Evolutionary conservation across 2,329 filamentous ascomycete species (phyloP), one percentile per base, ranked within the genome.

Genomic region (Xylariales sp.): DNA sequence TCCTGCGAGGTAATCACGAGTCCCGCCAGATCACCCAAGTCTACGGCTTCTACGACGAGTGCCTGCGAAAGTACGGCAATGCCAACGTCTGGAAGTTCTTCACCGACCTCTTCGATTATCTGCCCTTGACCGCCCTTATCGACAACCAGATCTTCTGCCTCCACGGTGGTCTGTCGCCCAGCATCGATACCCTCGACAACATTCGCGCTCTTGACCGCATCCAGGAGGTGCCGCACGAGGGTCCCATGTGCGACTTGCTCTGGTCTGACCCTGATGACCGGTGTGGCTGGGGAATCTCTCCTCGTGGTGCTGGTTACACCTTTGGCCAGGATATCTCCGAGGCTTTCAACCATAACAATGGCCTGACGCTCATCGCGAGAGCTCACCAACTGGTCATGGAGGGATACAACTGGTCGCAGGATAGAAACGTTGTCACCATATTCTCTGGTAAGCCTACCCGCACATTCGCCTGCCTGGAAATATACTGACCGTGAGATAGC

Each of bases 131-230:
- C 51, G 93, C 93, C 54, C 82, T 98, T 57, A 95, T 98, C 66
- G 91, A 98, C 70, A 95, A 95, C 71, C 91, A 97, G 73, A 96
- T 98, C 61, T 95, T 98, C 70, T 98, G 93, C 69, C 84, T 98
- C 46, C 93, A 98, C 74, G 93, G 93, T 55, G 93, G 93, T 52
- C 76, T 98, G 49, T 95, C 88, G 47, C 93, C 93, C n/a, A 94
- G 86, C 63, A 95, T 95, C 59, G 88, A 95, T 64, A 95, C 89
- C 18, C 78, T 95, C 42, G 89, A 95, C 66, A 95, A 98, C 68
- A 97, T 98, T 64, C 77, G 91, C 54, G 88, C 88, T 22, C 77
- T 98, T 43, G 93, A 97, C 65, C 85, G 94, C 49, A 96, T 96
- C 59, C 93, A 98, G 68, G 93, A 98, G 66, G 94, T 98, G 32